phyloP scores from a whole-genome alignment of 331 rosid species.

The Acacia pycnantha region DNA sequence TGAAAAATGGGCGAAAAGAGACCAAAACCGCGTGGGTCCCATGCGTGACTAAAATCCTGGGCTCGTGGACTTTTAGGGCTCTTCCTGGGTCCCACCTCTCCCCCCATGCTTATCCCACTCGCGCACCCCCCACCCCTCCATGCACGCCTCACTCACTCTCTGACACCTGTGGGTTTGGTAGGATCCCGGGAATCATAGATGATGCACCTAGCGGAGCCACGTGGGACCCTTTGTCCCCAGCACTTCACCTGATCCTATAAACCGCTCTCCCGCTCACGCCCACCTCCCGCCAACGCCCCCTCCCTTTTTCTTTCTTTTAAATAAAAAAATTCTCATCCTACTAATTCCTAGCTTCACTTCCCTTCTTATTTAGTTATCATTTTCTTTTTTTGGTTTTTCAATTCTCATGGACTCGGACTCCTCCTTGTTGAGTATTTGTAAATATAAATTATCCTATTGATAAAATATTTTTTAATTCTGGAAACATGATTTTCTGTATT shows the following conservation, averaged over 20 bases:
- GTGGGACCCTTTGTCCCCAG: slow-evolving; percentile 45
- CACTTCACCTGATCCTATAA: slow-evolving; percentile 39
- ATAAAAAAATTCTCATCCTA: too few relatives aligned
- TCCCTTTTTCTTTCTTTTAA: too few relatives aligned
- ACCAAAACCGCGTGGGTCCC: slow-evolving; percentile 45
- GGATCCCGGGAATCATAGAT: not conserved
- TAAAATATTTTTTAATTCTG: too few relatives aligned
- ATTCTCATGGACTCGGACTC: too few relatives aligned
- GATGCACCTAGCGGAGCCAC: not conserved
- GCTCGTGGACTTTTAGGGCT: slow-evolving; percentile 26
- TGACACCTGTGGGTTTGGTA: not conserved
- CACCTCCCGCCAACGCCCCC: slow-evolving; percentile 47
- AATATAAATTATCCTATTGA: too few relatives aligned
- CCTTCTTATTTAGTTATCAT: too few relatives aligned
- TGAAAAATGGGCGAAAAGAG: not conserved
- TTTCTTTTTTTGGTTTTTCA: too few relatives aligned
- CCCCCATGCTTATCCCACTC: not conserved
- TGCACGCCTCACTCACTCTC: not conserved
- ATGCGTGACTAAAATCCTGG: slow-evolving; percentile 10
- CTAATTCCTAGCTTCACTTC: too few relatives aligned
- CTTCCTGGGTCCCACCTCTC: not conserved
- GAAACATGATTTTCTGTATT: not conserved
- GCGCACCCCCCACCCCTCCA: not conserved
- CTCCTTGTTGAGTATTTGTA: too few relatives aligned
- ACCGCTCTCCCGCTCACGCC: slow-evolving; percentile 36